Evolutionary conservation across 2,329 filamentous ascomycete genomes (phyloP).

Genomic region (Pseudogymnoascus sp.): DNA sequence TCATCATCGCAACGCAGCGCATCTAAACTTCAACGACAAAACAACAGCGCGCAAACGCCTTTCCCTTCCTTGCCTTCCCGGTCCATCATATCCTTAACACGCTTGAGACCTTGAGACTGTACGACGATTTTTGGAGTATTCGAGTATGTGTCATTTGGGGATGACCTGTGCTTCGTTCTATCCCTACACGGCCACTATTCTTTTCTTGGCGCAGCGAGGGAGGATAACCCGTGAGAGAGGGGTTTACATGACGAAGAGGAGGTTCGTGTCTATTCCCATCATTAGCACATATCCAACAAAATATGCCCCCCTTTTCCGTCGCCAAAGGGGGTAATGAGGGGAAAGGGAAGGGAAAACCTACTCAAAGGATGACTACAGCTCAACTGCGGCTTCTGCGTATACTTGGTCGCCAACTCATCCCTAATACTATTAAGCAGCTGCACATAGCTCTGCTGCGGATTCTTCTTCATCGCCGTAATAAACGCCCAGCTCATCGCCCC

Average conservation of each 20-base stretch:
- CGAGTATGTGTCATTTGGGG: background rate
- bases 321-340: too few relatives aligned
- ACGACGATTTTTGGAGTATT: background rate
- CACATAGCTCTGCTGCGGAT: slow-evolving; percentile 92
- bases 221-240: background rate
- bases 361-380: slow-evolving; percentile 94
- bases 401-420: slow-evolving; percentile 79
- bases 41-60: background rate
- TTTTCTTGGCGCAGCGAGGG: background rate
- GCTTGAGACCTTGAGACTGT: background rate
- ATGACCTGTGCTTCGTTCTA: background rate
- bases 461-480: slow-evolving; percentile 83
- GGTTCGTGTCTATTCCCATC: slow-evolving; percentile 47
- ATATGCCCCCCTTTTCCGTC: too few relatives aligned
- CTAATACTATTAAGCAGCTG: slow-evolving; percentile 93
- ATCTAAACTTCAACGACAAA: background rate
- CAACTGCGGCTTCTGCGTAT: slow-evolving; percentile 90
- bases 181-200: background rate
- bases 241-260: slow-evolving; percentile 55
- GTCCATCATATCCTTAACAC: background rate
- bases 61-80: background rate
- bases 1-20: background rate
- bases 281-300: slow-evolving; percentile 18
- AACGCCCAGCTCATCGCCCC: slow-evolving; percentile 99
- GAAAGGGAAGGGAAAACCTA: slow-evolving; percentile 36